A percentile compares a stretch with the other conserved stretches of the same genome.
These are phyloP conservation scores for Suhomyces faveliae DNA, from an alignment of 805 yeast species.

Conservation along the genomic window DNA sequence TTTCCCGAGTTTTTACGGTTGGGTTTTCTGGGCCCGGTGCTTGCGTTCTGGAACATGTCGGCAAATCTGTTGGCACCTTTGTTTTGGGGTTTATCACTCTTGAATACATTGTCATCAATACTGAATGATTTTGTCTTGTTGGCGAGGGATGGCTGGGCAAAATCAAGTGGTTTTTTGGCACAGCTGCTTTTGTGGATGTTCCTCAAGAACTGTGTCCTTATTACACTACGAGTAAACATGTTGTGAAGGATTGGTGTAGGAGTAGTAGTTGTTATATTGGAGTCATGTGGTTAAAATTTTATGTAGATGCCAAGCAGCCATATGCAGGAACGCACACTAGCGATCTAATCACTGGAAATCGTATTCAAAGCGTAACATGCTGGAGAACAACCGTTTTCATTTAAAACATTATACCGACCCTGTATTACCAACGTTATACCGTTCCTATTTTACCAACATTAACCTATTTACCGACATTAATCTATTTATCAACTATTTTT, in stretches of 20 bases:
- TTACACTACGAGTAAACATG: background rate
- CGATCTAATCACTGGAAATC: too few species aligned
- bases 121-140: constrained; percentile 2
- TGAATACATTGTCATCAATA: constrained; percentile 1
- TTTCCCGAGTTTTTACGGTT: background rate
- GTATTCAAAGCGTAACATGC: too few species aligned
- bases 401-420: too few species aligned
- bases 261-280: background rate
- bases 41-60: constrained; percentile 3
- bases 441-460: too few species aligned
- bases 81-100: background rate
- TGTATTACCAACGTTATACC: too few species aligned
- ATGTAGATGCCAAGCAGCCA: background rate
- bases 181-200: background rate
- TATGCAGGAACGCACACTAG: background rate
- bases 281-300: background rate
- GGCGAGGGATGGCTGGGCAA: background rate
- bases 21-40: background rate
- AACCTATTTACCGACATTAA: too few species aligned
- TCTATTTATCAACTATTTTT: too few species aligned
- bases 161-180: constrained; percentile 4
- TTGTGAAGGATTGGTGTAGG: background rate
- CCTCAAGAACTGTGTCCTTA: background rate
- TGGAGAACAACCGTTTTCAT: too few species aligned
- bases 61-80: constrained; percentile 7